Base-by-base conservation (phyloP, 805 yeast genomes). In the Candida germanica region DNA sequence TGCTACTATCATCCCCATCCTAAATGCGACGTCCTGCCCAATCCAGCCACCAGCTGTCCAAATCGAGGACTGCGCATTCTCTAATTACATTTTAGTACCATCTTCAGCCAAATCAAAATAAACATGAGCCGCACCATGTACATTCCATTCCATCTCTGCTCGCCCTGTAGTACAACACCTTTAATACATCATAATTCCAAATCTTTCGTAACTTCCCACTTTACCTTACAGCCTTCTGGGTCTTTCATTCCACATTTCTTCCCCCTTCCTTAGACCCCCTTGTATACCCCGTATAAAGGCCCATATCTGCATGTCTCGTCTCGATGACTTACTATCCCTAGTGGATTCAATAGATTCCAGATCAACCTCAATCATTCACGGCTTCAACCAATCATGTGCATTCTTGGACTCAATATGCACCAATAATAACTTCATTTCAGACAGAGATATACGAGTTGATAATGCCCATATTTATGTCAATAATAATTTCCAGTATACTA, bases 331-430 rank as follows among this genome's bases (percentile, higher is more conserved):
- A 26, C 47, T 62, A 15, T 6, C 10, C 3, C 49, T 56, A 33
- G 69, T 54, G 28, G 63, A 65, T 31, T 45, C 50, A 24, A 48
- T 67, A 6, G 60, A 61, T 17, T 20, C 48, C 21, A 54, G 56
- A 31, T 51, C 69, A 0, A 50, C 51, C 40, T 26, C 33, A 17
- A 42, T 66, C 5, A 29, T 59, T 11, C 36, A 46, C 6, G 37
- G 51, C 6, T 46, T 58, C 14, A 31, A 46, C 10, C 56, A 59
- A 16, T 53, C 64, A 29, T 42, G 44, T 30, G 29, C 32, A n/a
- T 44, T 59, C 23, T 40, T 61, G 10, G 37, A 50, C 17, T 47
- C 43, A 20, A 51, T 63, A 16, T 29, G 40, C 24, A 38, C 39
- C 11, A 26, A 49, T 22, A 53, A 51, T 33, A 44, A 47, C 25